Percentiles rank a stretch among this genome's conserved stretches.
phyloP scores from a whole-genome alignment of 345 rosid species.

The Eucalyptus victrix region DNA sequence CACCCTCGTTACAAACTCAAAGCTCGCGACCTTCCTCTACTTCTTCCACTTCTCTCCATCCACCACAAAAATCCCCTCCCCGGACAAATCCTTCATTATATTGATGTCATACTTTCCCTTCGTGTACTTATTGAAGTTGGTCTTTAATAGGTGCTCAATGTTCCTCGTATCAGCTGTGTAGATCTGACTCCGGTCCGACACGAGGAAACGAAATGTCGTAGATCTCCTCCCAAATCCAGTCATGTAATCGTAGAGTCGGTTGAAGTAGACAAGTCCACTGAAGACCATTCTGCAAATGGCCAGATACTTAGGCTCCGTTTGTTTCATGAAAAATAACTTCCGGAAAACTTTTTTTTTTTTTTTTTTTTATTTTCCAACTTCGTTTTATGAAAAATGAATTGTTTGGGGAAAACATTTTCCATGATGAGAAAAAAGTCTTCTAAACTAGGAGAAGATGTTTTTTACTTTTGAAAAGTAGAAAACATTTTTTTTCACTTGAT shows the following conservation, averaged over 20 bases:
- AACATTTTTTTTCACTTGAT: too few relatives aligned
- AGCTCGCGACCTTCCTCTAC: constrained; percentile 71
- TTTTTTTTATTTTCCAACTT: too few relatives aligned
- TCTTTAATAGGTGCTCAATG: constrained; percentile 51
- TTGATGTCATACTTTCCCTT: constrained; percentile 26
- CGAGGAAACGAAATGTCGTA: constrained; percentile 39
- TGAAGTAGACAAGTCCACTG: constrained; percentile 16
- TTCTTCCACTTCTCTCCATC: constrained; percentile 80
- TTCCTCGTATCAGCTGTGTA: constrained; percentile 48
- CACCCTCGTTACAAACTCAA: constrained; percentile 58
- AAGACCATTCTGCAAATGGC: constrained; percentile 51
- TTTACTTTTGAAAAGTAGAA: too few relatives aligned
- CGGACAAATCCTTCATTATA: constrained; percentile 31
- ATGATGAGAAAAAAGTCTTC: too few relatives aligned
- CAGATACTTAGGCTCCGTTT: too few relatives aligned
- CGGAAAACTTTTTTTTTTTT: too few relatives aligned
- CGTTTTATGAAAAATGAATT: too few relatives aligned
- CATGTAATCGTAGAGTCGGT: constrained; percentile 38
- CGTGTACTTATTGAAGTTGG: constrained; percentile 26
- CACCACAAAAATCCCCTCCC: constrained; percentile 59
- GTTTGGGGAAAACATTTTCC: too few relatives aligned
- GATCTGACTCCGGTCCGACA: constrained; percentile 19
- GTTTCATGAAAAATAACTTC: too few relatives aligned
- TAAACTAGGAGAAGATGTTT: too few relatives aligned
- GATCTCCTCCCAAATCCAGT: constrained; percentile 23